Conservation (phyloP, 495 filamentous ascomycete genomes). For the Chaetomium fimeti region DNA sequence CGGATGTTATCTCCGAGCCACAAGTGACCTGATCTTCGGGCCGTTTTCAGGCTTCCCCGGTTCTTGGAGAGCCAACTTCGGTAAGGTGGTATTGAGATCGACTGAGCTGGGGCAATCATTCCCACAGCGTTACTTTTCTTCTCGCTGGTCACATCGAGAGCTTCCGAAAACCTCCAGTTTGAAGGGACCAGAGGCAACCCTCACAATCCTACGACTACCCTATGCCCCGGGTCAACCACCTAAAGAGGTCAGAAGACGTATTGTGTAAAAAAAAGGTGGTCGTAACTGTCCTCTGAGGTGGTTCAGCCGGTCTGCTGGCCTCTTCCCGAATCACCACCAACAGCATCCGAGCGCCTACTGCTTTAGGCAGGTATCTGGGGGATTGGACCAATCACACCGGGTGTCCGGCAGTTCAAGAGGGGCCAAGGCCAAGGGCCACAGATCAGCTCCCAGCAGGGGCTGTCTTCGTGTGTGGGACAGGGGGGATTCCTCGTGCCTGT, state of each 20-base stretch:
- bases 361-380: conserved; percentile 33
- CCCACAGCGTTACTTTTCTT: background rate
- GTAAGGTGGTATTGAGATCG: conserved; percentile 5
- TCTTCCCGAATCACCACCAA: background rate
- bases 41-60: background rate
- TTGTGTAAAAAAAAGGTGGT: background rate
- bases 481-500: conserved; percentile 7
- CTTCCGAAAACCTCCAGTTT: background rate
- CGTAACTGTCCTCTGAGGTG: background rate
- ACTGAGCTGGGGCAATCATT: background rate
- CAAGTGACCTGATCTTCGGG: background rate
- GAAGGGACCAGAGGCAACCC: background rate
- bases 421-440: background rate
- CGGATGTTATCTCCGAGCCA: background rate
- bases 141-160: background rate
- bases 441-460: conserved; percentile 2
- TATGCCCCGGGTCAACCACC: background rate
- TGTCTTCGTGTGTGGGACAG: background rate
- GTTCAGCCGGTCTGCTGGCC: background rate
- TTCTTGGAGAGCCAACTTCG: background rate
- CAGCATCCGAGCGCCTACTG: conserved; percentile 23
- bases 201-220: background rate
- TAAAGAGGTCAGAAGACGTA: background rate
- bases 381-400: conserved; percentile 26
- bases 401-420: background rate